Evolutionary conservation across 1,284 basidiomycete species (phyloP), one percentile per base, ranked within the genome.

Genomic region (Phylloporus sp.): DNA sequence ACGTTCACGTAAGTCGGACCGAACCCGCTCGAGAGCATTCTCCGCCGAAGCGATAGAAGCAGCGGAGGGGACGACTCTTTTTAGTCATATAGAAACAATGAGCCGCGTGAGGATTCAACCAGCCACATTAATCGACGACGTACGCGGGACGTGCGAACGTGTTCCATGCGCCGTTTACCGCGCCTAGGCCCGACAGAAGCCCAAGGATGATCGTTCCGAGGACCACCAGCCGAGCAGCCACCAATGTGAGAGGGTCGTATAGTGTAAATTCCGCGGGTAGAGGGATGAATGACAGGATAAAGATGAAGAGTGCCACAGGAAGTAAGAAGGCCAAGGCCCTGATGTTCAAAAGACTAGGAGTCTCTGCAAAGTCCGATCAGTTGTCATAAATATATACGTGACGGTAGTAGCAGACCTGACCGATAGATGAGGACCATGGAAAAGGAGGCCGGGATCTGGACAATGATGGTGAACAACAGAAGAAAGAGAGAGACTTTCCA

Each of bases 161-260:
- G 24, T 76, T 78, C 88, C 89, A 91, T 1, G 85, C 82, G 53
- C 84, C 88, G 65, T 83, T 86, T 44, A 91, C 81, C 3, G 91
- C 89, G 66, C 92, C 91, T 64, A 92, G 89, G 0, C 91, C 91
- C 1, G 91, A 91, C 4, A 93, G 78, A 3, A 87, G 69, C 4
- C 91, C 91, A 15, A 93, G 86, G 55, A 91, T 84, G 32, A 88
- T 80, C 0, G 88, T 92, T 5, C 91, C 91, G 32, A 93, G 75
- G 8, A 92, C 87, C n/a, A 89, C 84, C n/a, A 93, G 80, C 17
- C 91, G 84, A 6, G 87, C 80, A 3, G 90, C 75, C 0, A 82
- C 80, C 1, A 81, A 74, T 12, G 80, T 82, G 15, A 82, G 74
- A 1, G 82, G 70, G 56, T 82, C 81, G 34, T 81, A 72, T 7